These are phyloP conservation scores for Penicillium aurantiogriseum DNA, from an alignment of 2,329 filamentous ascomycete genomes.

Conservation along the genomic window DNA sequence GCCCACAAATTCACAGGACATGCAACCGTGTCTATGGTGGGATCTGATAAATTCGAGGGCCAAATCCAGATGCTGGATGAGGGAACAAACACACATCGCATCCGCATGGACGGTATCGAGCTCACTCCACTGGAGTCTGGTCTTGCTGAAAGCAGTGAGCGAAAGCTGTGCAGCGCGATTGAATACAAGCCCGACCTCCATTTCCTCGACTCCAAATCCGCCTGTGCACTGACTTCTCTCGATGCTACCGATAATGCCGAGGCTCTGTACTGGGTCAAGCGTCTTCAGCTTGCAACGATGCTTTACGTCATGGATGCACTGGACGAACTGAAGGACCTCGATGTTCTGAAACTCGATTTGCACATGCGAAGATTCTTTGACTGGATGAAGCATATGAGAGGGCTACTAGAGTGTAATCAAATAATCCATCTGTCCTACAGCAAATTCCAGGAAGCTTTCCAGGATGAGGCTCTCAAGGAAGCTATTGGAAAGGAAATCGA, in stretches of 20 bases:
- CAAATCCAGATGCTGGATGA: constrained; percentile 21
- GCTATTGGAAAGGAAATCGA: constrained; percentile 24
- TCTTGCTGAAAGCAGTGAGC: constrained; percentile 11
- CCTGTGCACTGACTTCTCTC: constrained; percentile 12
- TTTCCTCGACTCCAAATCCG: constrained; percentile 19
- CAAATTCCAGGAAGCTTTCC: constrained; percentile 21
- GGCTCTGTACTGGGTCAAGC: constrained; percentile 22
- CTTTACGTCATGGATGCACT: constrained; percentile 32
- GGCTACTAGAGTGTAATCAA: constrained; percentile 17
- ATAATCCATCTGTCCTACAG: constrained; percentile 26
- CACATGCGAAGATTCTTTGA: constrained; percentile 32
- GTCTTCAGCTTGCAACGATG: constrained; percentile 31
- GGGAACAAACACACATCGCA: constrained; percentile 6
- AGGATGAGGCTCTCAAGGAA: constrained; percentile 23
- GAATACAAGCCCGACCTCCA: constrained; percentile 30
- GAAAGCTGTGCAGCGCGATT: constrained; percentile 26
- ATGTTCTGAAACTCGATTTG: constrained; percentile 19
- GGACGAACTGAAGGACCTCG: constrained; percentile 14
- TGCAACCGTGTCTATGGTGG: constrained; percentile 18
- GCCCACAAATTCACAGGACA: constrained; percentile 25
- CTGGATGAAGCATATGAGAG: constrained; percentile 28
- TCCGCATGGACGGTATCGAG: constrained; percentile 29
- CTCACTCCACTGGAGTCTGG: constrained; percentile 30
- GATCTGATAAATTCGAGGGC: constrained; percentile 18
- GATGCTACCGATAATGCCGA: constrained; percentile 3